These are phyloP conservation scores for Fistulinella prunicolor DNA, from an alignment of 768 basidiomycete species.

Conservation along the genomic window DNA sequence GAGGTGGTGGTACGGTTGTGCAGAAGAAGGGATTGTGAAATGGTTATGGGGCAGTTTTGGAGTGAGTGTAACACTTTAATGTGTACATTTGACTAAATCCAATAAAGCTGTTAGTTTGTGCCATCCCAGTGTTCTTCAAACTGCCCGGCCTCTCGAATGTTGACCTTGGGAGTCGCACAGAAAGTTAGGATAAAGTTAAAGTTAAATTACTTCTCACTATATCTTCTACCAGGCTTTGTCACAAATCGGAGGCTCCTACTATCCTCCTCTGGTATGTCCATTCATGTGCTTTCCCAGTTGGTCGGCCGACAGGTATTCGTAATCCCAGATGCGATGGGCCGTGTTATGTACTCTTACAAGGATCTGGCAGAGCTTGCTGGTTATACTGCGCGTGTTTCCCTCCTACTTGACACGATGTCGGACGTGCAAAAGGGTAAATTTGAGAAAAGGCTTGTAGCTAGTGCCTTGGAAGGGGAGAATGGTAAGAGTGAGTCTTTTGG, in stretches of 20 bases:
- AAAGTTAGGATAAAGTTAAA: constrained; percentile 49
- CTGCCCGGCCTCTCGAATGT: constrained; percentile 61
- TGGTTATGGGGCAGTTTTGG: constrained; percentile 97
- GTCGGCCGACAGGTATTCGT: neutral
- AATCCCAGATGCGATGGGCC: constrained; percentile 80
- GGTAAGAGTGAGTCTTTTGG: constrained; percentile 55
- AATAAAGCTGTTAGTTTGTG: constrained; percentile 74
- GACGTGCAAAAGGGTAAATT: constrained; percentile 83
- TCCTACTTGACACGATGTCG: constrained; percentile 86
- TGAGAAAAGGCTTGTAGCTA: constrained; percentile 82
- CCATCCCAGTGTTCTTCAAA: constrained; percentile 90
- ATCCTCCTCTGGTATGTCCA: constrained; percentile 70
- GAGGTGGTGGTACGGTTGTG: constrained; percentile 86
- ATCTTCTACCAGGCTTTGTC: constrained; percentile 67
- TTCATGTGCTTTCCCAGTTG: constrained; percentile 2
- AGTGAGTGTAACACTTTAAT: constrained; percentile 41
- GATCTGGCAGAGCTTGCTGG: constrained; percentile 95
- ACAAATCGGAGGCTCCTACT: constrained; percentile 90
- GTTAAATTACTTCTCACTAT: neutral
- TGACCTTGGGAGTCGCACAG: constrained; percentile 86
- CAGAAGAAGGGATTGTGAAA: constrained; percentile 95
- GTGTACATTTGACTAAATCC: constrained; percentile 8
- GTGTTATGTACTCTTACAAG: constrained; percentile 97
- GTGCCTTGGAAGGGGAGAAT: constrained; percentile 69
- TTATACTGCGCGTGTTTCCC: constrained; percentile 88